These are phyloP conservation scores for Massarina eburnea DNA, from an alignment of 2,329 filamentous ascomycete genomes.

Conservation along the genomic window DNA sequence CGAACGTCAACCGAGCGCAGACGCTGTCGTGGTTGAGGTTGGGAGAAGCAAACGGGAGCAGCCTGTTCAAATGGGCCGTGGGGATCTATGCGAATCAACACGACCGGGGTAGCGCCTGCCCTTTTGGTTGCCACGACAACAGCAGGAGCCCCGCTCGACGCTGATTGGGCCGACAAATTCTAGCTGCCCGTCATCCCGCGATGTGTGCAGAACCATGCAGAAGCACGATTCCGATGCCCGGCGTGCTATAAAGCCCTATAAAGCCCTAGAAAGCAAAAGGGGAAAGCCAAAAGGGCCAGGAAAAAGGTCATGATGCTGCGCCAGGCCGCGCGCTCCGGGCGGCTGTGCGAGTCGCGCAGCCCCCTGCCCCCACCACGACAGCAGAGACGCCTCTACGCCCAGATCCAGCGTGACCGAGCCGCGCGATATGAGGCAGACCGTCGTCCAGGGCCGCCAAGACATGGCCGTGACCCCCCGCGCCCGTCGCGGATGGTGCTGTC, in stretches of 20 bases:
- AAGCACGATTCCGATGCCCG: too few relatives aligned
- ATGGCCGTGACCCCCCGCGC: conserved; percentile 39
- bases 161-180: conserved; percentile 6
- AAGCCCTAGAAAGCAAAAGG: too few relatives aligned
- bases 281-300: too few relatives aligned
- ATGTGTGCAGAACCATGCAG: too few relatives aligned
- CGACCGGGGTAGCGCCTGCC: conserved; percentile 21
- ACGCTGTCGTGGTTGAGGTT: conserved; percentile 28
- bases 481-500: conserved; percentile 56
- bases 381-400: conserved; percentile 41
- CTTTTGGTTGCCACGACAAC: conserved; percentile 19
- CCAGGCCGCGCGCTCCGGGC: conserved; percentile 38
- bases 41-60: conserved; percentile 29
- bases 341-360: conserved; percentile 45
- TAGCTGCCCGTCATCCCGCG: background rate
- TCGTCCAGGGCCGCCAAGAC: conserved; percentile 10
- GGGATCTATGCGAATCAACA: conserved; percentile 27
- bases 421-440: conserved; percentile 8
- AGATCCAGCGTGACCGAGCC: conserved; percentile 26
- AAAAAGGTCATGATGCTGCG: conserved; percentile 39
- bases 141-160: background rate
- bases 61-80: conserved; percentile 23
- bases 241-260: too few relatives aligned
- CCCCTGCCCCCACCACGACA: conserved; percentile 20
- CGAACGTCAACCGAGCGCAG: conserved; percentile 31